Percentiles rank a stretch among this genome's conserved stretches.
These are phyloP conservation scores for Croton laevigatus DNA, from an alignment of 441 rosid species.

Conservation along the genomic window DNA sequence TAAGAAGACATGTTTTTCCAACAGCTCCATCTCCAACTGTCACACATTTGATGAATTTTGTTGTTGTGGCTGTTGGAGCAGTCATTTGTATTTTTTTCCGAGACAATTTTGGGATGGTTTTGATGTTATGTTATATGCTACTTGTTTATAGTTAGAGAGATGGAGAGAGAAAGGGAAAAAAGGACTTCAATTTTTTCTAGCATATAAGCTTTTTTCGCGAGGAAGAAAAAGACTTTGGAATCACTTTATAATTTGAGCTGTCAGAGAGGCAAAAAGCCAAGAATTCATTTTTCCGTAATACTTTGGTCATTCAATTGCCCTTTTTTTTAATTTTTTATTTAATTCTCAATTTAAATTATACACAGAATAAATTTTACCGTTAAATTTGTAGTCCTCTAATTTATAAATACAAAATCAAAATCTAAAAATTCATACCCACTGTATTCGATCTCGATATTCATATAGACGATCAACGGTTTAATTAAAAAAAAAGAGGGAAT, in stretches of 20 bases:
- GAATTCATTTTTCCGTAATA: no score
- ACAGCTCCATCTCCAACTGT: constrained; percentile 98
- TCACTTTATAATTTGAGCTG: constrained; percentile 81
- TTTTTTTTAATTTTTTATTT: no score
- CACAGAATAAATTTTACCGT: no score
- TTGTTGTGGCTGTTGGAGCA: constrained; percentile 39
- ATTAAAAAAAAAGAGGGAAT: no score
- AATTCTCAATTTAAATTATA: no score
- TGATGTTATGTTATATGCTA: not conserved
- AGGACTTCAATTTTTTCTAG: constrained; percentile 16
- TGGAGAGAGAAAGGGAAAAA: not conserved
- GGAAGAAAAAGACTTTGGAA: constrained; percentile 25
- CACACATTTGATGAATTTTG: constrained; percentile 88
- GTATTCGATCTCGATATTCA: no score
- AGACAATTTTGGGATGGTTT: not conserved
- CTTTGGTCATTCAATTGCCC: no score
- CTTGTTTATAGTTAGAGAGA: not conserved
- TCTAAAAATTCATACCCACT: no score
- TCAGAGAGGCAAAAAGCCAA: constrained; percentile 44
- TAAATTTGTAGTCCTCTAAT: no score
- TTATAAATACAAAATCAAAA: no score
- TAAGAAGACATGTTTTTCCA: constrained; percentile 94
- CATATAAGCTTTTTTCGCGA: constrained; percentile 20
- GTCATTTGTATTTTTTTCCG: constrained; percentile 29
- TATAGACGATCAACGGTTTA: no score